phyloP scores from a whole-genome alignment of 768 basidiomycete species.

The Leccinellum albellum region DNA sequence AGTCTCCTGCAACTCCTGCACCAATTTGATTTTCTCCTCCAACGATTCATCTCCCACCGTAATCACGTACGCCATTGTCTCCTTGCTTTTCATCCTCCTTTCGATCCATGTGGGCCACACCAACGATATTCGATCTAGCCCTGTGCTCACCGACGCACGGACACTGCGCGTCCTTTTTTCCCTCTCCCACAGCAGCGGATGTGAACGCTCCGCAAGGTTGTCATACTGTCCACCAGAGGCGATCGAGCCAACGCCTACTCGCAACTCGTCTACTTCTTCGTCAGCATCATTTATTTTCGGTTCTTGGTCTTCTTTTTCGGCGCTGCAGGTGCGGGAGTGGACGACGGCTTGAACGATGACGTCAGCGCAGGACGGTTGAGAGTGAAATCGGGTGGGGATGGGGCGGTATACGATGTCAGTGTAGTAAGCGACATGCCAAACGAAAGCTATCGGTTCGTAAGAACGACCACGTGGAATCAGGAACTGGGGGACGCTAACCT shows the following conservation, averaged over 20 bases:
- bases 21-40: no score
- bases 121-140: no score
- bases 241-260: conserved; percentile 94
- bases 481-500: background rate
- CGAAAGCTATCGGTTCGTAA: conserved; percentile 56
- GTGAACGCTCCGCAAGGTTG: conserved; percentile 90
- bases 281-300: conserved; percentile 40
- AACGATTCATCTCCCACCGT: no score
- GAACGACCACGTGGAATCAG: background rate
- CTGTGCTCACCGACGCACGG: no score
- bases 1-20: no score
- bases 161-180: no score
- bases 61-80: no score
- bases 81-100: no score
- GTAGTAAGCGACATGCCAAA: conserved; percentile 98
- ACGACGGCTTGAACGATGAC: conserved; percentile 19
- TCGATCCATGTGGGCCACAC: no score
- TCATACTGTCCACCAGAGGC: conserved; percentile 97
- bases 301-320: conserved; percentile 41
- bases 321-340: conserved; percentile 7
- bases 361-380: conserved; percentile 43
- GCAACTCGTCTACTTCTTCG: conserved; percentile 89
- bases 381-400: conserved; percentile 81
- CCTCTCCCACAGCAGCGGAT: no score
- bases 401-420: conserved; percentile 97